Percentiles rank a stretch among this genome's conserved stretches.
These are phyloP conservation scores for Populus davidiana DNA, from an alignment of 345 rosid genomes.

Conservation along the genomic window DNA sequence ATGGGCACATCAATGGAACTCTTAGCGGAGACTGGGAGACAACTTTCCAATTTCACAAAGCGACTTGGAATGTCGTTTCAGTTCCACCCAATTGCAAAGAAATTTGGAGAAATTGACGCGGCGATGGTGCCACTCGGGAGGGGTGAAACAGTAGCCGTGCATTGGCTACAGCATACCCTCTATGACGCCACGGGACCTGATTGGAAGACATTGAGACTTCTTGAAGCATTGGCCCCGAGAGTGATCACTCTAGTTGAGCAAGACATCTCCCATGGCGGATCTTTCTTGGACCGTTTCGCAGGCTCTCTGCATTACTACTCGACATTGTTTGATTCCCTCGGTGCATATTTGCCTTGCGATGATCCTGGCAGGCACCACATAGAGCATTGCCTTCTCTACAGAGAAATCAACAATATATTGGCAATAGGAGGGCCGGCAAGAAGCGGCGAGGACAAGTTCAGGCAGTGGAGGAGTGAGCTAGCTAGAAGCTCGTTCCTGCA, in stretches of 20 bases:
- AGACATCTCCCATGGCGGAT: constrained; percentile 50
- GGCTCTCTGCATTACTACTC: constrained; percentile 64
- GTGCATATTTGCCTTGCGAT: constrained; percentile 40
- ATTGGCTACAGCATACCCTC: constrained; percentile 64
- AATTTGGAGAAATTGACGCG: constrained; percentile 49
- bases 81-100: constrained; percentile 58
- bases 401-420: constrained; percentile 60
- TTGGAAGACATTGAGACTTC: constrained; percentile 50
- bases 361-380: constrained; percentile 42
- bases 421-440: constrained; percentile 67
- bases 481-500: constrained; percentile 27
- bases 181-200: constrained; percentile 62
- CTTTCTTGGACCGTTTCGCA: constrained; percentile 63
- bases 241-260: constrained; percentile 60
- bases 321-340: constrained; percentile 56
- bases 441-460: constrained; percentile 62
- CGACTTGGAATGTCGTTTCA: constrained; percentile 58
- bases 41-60: constrained; percentile 57
- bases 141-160: constrained; percentile 57
- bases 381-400: constrained; percentile 48
- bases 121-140: constrained; percentile 28
- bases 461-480: constrained; percentile 54
- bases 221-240: constrained; percentile 43
- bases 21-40: constrained; percentile 54
- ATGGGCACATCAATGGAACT: constrained; percentile 53